Evolutionary conservation across 2,329 filamentous ascomycete species (phyloP).

Genomic region (Phialophora tarda): DNA sequence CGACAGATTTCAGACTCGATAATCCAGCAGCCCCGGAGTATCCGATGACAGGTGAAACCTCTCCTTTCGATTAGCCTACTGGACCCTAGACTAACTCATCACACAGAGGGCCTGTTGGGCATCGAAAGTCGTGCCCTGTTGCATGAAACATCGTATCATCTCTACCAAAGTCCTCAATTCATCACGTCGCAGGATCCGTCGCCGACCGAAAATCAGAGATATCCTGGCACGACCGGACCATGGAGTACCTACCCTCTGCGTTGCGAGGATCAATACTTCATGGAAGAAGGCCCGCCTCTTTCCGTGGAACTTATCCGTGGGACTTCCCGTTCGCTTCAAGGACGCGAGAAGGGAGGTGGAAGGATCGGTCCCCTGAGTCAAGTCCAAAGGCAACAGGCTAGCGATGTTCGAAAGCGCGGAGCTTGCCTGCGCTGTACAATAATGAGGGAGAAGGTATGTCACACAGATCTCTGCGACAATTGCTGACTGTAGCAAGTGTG

Average conservation of each 20-base stretch:
- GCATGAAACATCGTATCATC: constrained; percentile 19
- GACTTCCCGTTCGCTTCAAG: not conserved
- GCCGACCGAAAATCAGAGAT: constrained; percentile 23
- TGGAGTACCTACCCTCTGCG: constrained; percentile 27
- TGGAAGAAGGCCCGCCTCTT: not conserved
- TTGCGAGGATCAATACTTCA: constrained; percentile 20
- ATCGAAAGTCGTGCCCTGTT: constrained; percentile 26
- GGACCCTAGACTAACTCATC: not conserved
- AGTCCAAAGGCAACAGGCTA: constrained; percentile 26
- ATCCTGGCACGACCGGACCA: constrained; percentile 19
- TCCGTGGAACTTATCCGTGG: constrained; percentile 16
- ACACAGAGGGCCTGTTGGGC: constrained; percentile 27
- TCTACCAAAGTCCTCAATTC: constrained; percentile 24
- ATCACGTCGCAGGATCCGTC: constrained; percentile 16
- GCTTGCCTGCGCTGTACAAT: constrained; percentile 36
- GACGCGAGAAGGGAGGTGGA: constrained; percentile 27
- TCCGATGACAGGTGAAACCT: constrained; percentile 29
- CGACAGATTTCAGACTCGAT: not conserved
- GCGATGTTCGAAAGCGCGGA: constrained; percentile 30
- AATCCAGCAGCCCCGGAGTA: constrained; percentile 7
- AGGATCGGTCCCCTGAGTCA: constrained; percentile 30
- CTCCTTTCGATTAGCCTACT: not conserved
- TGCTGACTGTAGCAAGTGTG: constrained; percentile 34
- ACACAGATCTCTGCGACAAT: constrained; percentile 22
- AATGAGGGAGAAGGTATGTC: constrained; percentile 35